Percentiles rank a stretch among this genome's conserved stretches.
Conservation (phyloP, 2,329 filamentous ascomycete species). For the Alternaria gansuensis region DNA sequence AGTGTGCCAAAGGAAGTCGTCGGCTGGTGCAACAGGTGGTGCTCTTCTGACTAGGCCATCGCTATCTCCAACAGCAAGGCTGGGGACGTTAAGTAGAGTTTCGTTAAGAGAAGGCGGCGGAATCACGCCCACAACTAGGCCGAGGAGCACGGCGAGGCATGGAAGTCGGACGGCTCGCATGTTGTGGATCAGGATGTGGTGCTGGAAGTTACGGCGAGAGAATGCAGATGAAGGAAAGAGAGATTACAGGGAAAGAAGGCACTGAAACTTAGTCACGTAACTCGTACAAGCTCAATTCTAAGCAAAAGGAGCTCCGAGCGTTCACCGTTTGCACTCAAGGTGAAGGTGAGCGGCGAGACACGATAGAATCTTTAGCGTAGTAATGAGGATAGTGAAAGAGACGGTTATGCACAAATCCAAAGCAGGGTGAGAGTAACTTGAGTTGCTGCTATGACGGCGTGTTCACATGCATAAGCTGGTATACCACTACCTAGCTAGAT, state of each 20-base stretch:
- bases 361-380: background rate
- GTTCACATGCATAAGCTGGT: background rate
- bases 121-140: background rate
- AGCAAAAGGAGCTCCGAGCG: background rate
- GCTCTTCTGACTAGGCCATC: slow-evolving; percentile 3
- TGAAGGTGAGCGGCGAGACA: background rate
- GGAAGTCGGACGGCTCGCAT: background rate
- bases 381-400: background rate
- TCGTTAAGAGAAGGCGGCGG: background rate
- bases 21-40: background rate
- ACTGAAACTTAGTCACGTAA: background rate
- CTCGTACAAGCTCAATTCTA: background rate
- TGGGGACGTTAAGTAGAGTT: background rate
- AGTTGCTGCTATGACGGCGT: background rate
- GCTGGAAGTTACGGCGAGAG: background rate
- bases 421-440: background rate
- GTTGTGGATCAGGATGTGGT: background rate
- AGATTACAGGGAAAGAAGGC: background rate
- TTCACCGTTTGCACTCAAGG: background rate
- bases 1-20: background rate
- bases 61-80: background rate
- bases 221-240: background rate
- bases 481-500: background rate
- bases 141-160: background rate
- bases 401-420: fast-evolving